These are phyloP conservation scores for Diospyros kaki DNA, from an alignment of 148 eudicot species.

Conservation along the genomic window DNA sequence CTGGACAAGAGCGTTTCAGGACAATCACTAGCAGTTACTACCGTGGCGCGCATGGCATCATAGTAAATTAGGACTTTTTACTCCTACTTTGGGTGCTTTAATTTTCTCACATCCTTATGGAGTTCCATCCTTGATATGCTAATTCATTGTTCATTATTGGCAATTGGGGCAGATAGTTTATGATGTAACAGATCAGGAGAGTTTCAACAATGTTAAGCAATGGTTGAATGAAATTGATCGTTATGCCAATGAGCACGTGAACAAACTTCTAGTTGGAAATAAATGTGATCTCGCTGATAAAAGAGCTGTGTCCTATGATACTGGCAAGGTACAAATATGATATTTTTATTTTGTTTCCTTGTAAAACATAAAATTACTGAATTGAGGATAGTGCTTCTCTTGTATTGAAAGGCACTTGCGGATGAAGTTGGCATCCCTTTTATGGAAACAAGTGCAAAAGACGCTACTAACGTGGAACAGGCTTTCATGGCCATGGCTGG, in stretches of 20 bases:
- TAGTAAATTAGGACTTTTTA: background rate
- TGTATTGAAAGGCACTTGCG: slow-evolving; percentile 14
- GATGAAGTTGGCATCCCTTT: slow-evolving; percentile 24
- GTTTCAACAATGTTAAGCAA: slow-evolving; percentile 29
- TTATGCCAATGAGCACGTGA: slow-evolving; percentile 27
- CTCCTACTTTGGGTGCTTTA: background rate
- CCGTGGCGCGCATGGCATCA: slow-evolving; percentile 14
- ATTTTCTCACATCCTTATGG: too few species aligned
- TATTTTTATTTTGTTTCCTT: too few species aligned
- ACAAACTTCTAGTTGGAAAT: slow-evolving; percentile 30
- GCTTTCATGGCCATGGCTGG: slow-evolving; percentile 23
- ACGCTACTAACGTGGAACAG: slow-evolving; percentile 18
- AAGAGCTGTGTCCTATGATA: slow-evolving; percentile 24
- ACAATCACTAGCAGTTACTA: slow-evolving; percentile 17
- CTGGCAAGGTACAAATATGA: slow-evolving; percentile 14
- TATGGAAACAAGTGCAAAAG: slow-evolving; percentile 24
- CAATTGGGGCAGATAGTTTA: slow-evolving; percentile 23
- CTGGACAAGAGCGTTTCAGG: slow-evolving; percentile 16
- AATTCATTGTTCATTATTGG: background rate
- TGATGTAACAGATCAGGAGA: slow-evolving; percentile 29
- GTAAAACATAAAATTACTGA: too few species aligned
- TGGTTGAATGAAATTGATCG: slow-evolving; percentile 36
- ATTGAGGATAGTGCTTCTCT: too few species aligned
- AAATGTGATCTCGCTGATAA: slow-evolving; percentile 21
- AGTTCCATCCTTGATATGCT: background rate